Conservation (phyloP, 2,329 filamentous ascomycete species). For the Lomentospora prolificans region DNA sequence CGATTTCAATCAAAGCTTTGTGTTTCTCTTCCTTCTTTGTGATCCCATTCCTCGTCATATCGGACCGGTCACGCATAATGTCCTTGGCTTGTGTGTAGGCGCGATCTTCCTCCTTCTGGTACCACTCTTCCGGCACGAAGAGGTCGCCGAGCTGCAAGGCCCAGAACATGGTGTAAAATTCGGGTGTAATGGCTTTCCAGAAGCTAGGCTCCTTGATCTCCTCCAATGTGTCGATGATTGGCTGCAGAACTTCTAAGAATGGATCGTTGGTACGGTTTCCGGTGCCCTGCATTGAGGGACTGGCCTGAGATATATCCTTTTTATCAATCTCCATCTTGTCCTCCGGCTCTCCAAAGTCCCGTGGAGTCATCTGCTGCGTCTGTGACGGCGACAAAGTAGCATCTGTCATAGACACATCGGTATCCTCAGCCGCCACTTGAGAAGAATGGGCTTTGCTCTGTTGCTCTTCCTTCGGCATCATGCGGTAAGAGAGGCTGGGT, state of each 20-base stretch:
- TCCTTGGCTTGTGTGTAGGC: constrained; percentile 57
- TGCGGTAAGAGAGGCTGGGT: constrained; percentile 58
- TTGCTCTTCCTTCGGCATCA: constrained; percentile 26
- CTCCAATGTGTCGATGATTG: constrained; percentile 61
- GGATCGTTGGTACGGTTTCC: not conserved
- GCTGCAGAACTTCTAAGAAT: constrained; percentile 64
- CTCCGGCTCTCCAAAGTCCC: constrained; percentile 18
- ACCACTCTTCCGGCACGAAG: constrained; percentile 64
- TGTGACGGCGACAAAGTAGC: constrained; percentile 16
- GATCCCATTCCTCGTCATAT: constrained; percentile 57
- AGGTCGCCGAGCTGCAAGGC: constrained; percentile 76
- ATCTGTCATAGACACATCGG: constrained; percentile 44
- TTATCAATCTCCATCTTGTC: constrained; percentile 13
- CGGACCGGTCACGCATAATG: constrained; percentile 61
- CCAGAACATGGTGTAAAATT: constrained; percentile 91
- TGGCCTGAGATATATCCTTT: not conserved
- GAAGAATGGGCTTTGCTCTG: not conserved
- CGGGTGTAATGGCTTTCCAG: constrained; percentile 62
- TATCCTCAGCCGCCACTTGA: constrained; percentile 34
- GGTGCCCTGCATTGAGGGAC: not conserved
- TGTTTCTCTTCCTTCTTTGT: constrained; percentile 61
- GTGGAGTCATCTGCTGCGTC: constrained; percentile 9
- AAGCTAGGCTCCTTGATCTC: constrained; percentile 49
- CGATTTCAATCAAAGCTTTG: constrained; percentile 56
- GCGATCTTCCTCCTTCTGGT: constrained; percentile 63